These are phyloP conservation scores for Oryza meyeriana DNA, from an alignment of 176 grass and related monocot species.

Conservation along the genomic window DNA sequence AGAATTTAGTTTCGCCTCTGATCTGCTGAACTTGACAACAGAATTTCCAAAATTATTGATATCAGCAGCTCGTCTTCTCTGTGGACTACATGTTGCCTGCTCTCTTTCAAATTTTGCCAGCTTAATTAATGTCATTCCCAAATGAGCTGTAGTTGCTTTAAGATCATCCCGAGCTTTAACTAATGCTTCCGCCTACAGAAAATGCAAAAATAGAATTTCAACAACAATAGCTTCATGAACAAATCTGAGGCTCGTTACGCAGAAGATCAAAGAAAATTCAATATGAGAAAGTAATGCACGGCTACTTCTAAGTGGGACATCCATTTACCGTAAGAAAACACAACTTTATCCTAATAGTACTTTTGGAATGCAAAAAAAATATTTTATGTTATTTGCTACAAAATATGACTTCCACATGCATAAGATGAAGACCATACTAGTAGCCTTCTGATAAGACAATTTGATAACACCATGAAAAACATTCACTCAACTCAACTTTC, in stretches of 20 bases:
- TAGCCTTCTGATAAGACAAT: not conserved
- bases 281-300: not conserved
- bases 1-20: slow-evolving; percentile 61
- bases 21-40: slow-evolving; percentile 78
- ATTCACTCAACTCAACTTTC: not conserved
- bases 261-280: not conserved
- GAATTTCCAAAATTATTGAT: slow-evolving; percentile 66
- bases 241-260: not conserved
- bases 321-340: not conserved
- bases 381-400: not conserved
- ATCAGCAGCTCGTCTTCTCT: slow-evolving; percentile 52
- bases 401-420: not conserved
- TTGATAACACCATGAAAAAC: not conserved
- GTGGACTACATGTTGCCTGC: slow-evolving; percentile 50
- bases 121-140: slow-evolving; percentile 83
- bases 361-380: not conserved
- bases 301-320: not conserved
- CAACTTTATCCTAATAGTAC: not conserved
- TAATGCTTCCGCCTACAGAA: slow-evolving; percentile 69
- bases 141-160: slow-evolving; percentile 64
- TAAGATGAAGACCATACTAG: not conserved
- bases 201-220: slow-evolving; percentile 12
- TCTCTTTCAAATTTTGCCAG: slow-evolving; percentile 88
- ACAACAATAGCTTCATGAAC: not conserved
- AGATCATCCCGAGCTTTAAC: slow-evolving; percentile 83